Evolutionary conservation across 2,329 filamentous ascomycete genomes (phyloP), one percentile per base, ranked within the genome.

Genomic region (Calonectria pteridis): DNA sequence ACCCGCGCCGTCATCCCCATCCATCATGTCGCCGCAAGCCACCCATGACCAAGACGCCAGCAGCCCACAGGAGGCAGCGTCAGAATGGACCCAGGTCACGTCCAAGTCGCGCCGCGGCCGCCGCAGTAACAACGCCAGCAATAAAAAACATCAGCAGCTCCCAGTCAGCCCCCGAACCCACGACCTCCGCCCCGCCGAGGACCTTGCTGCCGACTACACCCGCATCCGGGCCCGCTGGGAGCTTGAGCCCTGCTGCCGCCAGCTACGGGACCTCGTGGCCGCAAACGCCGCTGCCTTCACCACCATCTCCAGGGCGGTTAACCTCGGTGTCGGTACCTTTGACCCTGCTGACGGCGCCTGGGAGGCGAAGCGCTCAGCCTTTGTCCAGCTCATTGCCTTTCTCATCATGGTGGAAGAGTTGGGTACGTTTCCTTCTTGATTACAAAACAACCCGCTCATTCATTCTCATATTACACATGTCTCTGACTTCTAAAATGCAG

Each of bases 291-390:
- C 69, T 2, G 53, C 31, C 18, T 75, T 76, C 46, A 64, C 33
- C 10, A 23, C 37, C 0, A 65, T 83, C 1, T 71, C 75, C 14
- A 68, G 75, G 11, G 90, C 89, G 1, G 77, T 92, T 7, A 91
- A 90, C 73, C 84, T 92, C 6, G 90, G 90, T 0, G 82, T 89
- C 2, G 90, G 90, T 2, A 86, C 88, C 0, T 91, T 91, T 73
- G 88, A 91, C 65, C 88, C 89, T 2, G 81, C 82, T 4, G 86
- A 89, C 55, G 86, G 85, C 1, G 85, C 84, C 0, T 87, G 84
- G 83, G 85, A 87, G n/a, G 83, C 84, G 2, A 86, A 86, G 74
- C 83, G 87, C 63, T 84, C 84, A 3, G 85, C 88, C 1, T 88
- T 88, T 73, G 78, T 88, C 50, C 90, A 93, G 79, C 85, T 91